These are phyloP conservation scores for Cladosporium sp. DNA, from an alignment of 2,329 filamentous ascomycete species.

Conservation along the genomic window DNA sequence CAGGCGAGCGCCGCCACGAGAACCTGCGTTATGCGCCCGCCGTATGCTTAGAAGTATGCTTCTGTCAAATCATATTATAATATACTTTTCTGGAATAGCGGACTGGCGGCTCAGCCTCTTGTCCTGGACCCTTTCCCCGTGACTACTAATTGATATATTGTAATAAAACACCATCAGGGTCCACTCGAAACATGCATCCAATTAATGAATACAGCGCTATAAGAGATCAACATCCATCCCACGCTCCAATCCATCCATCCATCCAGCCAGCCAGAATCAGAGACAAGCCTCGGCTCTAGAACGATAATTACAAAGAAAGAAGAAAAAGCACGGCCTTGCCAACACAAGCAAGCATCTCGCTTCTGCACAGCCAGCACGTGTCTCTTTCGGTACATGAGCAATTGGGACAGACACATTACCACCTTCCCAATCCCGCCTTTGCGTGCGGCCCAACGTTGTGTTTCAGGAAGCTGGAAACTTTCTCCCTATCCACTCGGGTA, in stretches of 20 bases:
- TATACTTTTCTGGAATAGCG: background rate
- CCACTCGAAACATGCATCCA: background rate
- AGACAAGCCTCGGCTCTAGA: background rate
- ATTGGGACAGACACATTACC: background rate
- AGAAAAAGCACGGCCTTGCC: background rate
- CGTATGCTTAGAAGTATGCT: constrained; percentile 10
- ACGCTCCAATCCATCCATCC: background rate
- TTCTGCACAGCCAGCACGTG: background rate
- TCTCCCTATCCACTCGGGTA: background rate
- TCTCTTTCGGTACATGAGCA: background rate
- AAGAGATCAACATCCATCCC: background rate
- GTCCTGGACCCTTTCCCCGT: background rate
- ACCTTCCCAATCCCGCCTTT: background rate
- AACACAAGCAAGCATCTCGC: background rate
- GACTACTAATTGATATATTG: background rate
- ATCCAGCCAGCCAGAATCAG: background rate
- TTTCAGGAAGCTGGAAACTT: background rate
- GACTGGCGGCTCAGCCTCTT: background rate
- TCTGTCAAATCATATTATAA: background rate
- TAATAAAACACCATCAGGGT: background rate
- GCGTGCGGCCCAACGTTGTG: background rate
- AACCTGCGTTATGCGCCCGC: background rate
- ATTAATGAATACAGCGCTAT: background rate
- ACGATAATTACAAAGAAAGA: too few species aligned
- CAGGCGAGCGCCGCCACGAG: background rate